Conservation (phyloP, 805 yeast genomes). For the Cyberlindnera misumaiensis region DNA sequence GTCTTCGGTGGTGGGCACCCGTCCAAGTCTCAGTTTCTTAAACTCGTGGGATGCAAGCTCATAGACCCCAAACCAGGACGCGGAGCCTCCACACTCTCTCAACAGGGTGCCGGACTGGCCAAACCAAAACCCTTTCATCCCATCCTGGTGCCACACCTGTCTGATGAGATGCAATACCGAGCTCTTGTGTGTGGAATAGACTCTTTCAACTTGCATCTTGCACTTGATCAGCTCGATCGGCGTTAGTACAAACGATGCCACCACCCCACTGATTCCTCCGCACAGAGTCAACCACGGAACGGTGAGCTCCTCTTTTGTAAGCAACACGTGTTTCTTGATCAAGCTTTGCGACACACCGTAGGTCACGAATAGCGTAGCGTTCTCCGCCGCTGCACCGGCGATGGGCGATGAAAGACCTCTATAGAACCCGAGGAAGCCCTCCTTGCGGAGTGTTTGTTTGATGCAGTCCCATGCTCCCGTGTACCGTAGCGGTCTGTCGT, state of each 20-base stretch:
- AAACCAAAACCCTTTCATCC: conserved; percentile 74
- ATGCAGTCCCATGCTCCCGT: conserved; percentile 63
- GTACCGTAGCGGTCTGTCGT: conserved; percentile 38
- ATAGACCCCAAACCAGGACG: conserved; percentile 91
- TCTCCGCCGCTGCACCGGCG: conserved; percentile 86
- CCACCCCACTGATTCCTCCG: conserved; percentile 79
- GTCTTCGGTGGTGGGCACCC: conserved; percentile 11
- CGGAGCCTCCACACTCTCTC: conserved; percentile 85
- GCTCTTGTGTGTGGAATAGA: conserved; percentile 23
- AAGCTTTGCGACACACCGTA: conserved; percentile 43
- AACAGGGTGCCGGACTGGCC: conserved; percentile 79
- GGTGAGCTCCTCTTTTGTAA: conserved; percentile 23
- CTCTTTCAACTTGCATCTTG: conserved; percentile 65
- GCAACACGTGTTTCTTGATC: conserved; percentile 22
- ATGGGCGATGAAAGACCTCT: conserved; percentile 78
- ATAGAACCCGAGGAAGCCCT: conserved; percentile 77
- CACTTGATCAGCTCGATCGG: conserved; percentile 93
- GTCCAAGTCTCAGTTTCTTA: conserved; percentile 26
- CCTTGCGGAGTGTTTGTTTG: conserved; percentile 49
- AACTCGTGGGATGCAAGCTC: conserved; percentile 44
- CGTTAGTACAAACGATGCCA: conserved; percentile 77
- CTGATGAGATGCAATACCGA: conserved; percentile 33
- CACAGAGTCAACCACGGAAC: conserved; percentile 45
- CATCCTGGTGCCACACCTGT: conserved; percentile 41
- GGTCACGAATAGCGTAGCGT: conserved; percentile 68